These are phyloP conservation scores for Suillus decipiens DNA, from an alignment of 768 basidiomycete species.

Conservation along the genomic window DNA sequence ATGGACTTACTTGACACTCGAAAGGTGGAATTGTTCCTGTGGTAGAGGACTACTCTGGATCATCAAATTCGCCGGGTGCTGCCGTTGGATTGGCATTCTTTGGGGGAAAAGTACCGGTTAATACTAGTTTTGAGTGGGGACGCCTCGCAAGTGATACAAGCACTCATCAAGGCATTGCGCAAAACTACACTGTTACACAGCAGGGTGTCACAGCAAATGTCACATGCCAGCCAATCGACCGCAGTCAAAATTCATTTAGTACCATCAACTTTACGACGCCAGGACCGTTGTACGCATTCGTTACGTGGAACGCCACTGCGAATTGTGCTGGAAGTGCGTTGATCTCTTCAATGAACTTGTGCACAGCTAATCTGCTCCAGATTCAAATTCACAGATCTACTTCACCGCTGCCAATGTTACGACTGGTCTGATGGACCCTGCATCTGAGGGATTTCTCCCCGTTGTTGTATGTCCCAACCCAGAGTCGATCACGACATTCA, in stretches of 20 bases:
- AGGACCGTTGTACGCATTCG: not conserved
- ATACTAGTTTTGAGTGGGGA: not conserved
- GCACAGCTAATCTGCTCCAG: not conserved
- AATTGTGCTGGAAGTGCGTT: conserved; percentile 9
- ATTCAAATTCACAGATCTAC: not conserved
- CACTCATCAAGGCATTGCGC: too few relatives aligned
- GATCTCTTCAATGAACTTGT: not conserved
- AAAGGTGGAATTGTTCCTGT: conserved; percentile 2
- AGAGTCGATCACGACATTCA: not conserved
- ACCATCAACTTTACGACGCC: too few relatives aligned
- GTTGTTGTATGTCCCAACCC: conserved; percentile 8
- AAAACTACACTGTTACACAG: conserved; percentile 15
- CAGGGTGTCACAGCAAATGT: conserved; percentile 23
- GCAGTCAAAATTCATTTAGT: not conserved
- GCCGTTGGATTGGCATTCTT: not conserved
- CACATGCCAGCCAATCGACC: conserved; percentile 6
- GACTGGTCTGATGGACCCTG: not conserved
- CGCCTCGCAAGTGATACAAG: too few relatives aligned
- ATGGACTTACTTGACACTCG: not conserved
- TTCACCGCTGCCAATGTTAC: not conserved
- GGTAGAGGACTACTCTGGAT: not conserved
- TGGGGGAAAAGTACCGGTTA: not conserved
- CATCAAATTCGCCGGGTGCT: not conserved
- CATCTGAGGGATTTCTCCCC: conserved; percentile 9
- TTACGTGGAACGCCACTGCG: not conserved